Evolutionary conservation across 2,329 filamentous ascomycete species (phyloP), one percentile per base, ranked within the genome.

Genomic region (Monosporascus ibericus): DNA sequence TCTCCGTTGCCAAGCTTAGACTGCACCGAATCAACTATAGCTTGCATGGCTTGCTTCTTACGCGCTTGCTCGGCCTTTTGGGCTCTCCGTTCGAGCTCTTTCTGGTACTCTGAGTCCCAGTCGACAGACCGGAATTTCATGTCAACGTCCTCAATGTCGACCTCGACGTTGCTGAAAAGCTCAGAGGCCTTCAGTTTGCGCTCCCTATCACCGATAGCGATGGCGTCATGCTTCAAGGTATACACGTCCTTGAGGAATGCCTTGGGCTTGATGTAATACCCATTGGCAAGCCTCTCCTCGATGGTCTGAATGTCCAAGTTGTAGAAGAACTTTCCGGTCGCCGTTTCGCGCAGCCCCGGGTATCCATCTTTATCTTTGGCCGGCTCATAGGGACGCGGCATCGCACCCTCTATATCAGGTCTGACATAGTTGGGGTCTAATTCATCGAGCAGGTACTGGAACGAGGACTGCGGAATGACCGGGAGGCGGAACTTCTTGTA

Each of bases 241-340:
- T 87, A 89, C 63, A 97, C 89, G 66, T 99, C 94, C 40, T 85
- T 85, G 48, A 95, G 72, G 65, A 96, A 99, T 66, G 96, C 92
- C 62, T 86, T 86, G 0, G 92, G 90, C 11, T 92, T 84, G 61
- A 91, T 90, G 70, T 99, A 99, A 71, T 90, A 99, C 5, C 94
- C 94, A 67, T 99, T 97, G 5, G 91, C 95, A 36, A 99, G 76
- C n/a, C 94, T 86, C 67, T 96, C 91, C 72, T 99, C 94, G 50
- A 99, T 96, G 1, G 88, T 92, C 3, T 87, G 87, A 11, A 92
- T 88, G 65, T 97, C 92, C 46, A 99, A 76, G 61, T 99, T 99
- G 75, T 96, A 97, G 69, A 86, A 97, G 68, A 92, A 94, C 68
- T 94, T 96, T 52, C 84, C 84, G 2, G 84, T 89, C 2, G 80